Base-by-base conservation (phyloP, 768 basidiomycete genomes). In the Collybia sp. region DNA sequence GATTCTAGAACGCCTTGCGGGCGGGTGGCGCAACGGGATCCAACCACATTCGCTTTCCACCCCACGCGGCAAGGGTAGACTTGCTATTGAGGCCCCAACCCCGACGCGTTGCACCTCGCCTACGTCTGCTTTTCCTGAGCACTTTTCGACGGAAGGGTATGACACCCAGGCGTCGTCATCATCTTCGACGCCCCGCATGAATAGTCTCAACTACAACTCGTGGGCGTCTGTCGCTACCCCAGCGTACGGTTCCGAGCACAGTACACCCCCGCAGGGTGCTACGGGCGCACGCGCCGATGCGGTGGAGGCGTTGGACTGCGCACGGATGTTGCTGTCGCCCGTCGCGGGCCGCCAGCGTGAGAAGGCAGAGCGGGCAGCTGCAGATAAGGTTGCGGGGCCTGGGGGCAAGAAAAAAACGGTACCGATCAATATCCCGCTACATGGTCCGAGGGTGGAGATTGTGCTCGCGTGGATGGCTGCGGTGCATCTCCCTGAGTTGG, bases 361-460 rank as follows among this genome's bases (percentile, higher is more conserved):
- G 55, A 77, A 77, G 33, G 75, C 69, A 1, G 79, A 77, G 47
- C 77, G 73, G 59, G 66, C 66, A 0, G 74, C 67, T 2, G 67
- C 71, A 35, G 82, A 80, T 47, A 81, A 72, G 59, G 67, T 61
- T 16, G 62, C 64, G 18, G 71, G 67, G 37, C 59, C 53, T 42
- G 65, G 58, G 47, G 8, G 8, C 25, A 77, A 73, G 67, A 80
- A 81, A 69, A 85, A 80, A 61, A 68, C 77, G 32, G 54, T 79
- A 51, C 75, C 81, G 42, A 86, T 91, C 61, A 88, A 82, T 58
- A 88, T 93, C 46, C 87, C 88, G 9, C 66, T 93, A 51, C 88
- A 91, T 63, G 90, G 90, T 0, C 89, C 91, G 31, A 76, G 88
- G 5, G 90, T 93, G 39, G 90, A 93, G 64, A 73, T 93, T 46